Evolutionary conservation across 768 basidiomycete genomes (phyloP), one percentile per base, ranked within the genome.

Genomic region (Leccinum obscurum): DNA sequence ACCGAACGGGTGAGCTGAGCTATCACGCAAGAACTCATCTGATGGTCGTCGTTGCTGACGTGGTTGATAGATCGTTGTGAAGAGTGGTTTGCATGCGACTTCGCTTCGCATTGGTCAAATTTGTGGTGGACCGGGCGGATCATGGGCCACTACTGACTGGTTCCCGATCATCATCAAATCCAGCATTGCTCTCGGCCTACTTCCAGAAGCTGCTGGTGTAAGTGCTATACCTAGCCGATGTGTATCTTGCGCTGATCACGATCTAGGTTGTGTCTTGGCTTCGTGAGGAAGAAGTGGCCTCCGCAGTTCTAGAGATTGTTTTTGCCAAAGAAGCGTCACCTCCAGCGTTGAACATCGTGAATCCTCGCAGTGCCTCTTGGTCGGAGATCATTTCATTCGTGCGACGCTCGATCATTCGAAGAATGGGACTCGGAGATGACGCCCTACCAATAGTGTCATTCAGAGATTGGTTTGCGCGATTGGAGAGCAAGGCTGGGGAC

Each of bases 31-130:
- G 13, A 13, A 34, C 13, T 34, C 34, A 6, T 34, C 34, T 34
- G 34, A 34, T 34, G 13, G 13, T 34, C 34, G 11, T 34, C 11
- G 13, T 13, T 34, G 13, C 34, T 54, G 34, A 66, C 30, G 6
- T 22, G 13, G 3, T 24, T 6, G 20, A 17, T n/a, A 79, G 72
- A 67, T 83, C 6, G 72, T 84, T 30, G 67, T 66, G 3, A 70
- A 71, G 51, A 79, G 79, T 14, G 72, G 77, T 3, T 60, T 82
- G 4, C 70, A 71, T 4, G 69, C 69, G 0, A 70, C 75, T 0
- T 75, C 76, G 2, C 67, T 83, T 35, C 72, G 83, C 4, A 76
- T 82, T 7, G 83, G 81, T 0, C 83, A 84, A 57, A 67, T 83
- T 10, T 70, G 69, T 26, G 81, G 81, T n/a, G 78, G 78, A 20